These are phyloP conservation scores for Neonectria ditissima DNA, from an alignment of 2,329 filamentous ascomycete species.

Conservation along the genomic window DNA sequence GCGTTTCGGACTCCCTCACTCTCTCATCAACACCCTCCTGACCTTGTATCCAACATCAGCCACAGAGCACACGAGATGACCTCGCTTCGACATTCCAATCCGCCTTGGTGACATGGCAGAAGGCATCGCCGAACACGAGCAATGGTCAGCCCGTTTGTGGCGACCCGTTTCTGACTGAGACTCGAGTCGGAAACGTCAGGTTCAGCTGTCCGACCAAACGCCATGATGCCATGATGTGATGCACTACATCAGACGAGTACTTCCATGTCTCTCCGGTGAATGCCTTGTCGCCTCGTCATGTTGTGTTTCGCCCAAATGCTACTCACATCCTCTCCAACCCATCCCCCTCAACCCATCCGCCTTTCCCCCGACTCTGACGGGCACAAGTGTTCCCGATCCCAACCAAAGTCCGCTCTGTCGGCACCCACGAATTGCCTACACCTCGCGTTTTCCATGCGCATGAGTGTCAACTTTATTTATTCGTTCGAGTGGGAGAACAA, in stretches of 20 bases:
- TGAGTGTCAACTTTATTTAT: constrained; percentile 66
- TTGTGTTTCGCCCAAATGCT: not conserved
- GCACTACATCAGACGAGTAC: constrained; percentile 7
- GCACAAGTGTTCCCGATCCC: constrained; percentile 19
- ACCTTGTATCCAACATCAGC: constrained; percentile 1
- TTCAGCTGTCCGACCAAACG: constrained; percentile 17
- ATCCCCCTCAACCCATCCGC: not conserved
- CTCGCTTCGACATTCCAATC: not conserved
- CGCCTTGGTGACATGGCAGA: constrained; percentile 1
- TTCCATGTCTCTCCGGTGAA: not conserved
- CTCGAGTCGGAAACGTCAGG: constrained; percentile 25
- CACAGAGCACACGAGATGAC: not conserved
- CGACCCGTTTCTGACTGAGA: constrained; percentile 28
- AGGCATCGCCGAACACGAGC: constrained; percentile 8
- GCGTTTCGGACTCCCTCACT: constrained; percentile 7
- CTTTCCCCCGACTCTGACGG: not conserved
- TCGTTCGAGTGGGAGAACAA: constrained; percentile 73
- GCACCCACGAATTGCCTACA: constrained; percentile 72
- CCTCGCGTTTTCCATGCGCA: constrained; percentile 69
- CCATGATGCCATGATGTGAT: constrained; percentile 28
- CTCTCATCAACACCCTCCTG: not conserved
- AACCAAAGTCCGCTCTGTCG: constrained; percentile 40
- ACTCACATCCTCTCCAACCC: too few species aligned
- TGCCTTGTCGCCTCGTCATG: not conserved
- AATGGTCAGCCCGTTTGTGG: constrained; percentile 14